Base-by-base conservation (phyloP, 106 monocot genomes). In the Dactylorhiza incarnata region DNA sequence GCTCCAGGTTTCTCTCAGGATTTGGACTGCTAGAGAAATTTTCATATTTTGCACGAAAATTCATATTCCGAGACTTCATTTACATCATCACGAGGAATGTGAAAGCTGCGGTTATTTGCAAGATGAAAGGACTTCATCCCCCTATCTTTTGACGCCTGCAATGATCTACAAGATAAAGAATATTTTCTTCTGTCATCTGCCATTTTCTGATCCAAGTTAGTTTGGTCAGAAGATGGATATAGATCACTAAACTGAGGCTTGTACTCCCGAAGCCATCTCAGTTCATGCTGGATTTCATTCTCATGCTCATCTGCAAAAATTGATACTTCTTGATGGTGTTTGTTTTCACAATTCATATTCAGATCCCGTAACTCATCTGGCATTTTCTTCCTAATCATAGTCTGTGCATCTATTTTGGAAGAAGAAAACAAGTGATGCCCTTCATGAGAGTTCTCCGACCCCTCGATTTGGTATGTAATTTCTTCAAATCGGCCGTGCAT, bases 401-500 rank as follows among this genome's bases (percentile, higher is more conserved):
- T 25, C 13, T 45, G 61, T 53, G 58, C 51, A n/a, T 82, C 75
- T 25, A 22, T 23, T 20, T 20, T 48, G 48, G 58, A 66, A 13
- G 55, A 49, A 14, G 49, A 29, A 19, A 48, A 49, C 58, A 56
- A 24, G 4, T 20, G 23, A 58, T 78, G 45, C 24, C 69, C 68
- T 58, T 80, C 81, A 75, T 75, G 69, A 9, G 58, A 68, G 29
- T 80, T 74, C 29, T 85, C 78, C 3, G 76, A 76, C 25, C 73
- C 86, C 48, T 87, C 85, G 9, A 74, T 48, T 63, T 82, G 78
- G 77, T 85, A 89, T 5, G 87, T 86, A 16, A 89, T 88, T 86
- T 95, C 89, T 54, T 84, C 91, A 45, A 95, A 95, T 20, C 92
- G 77, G 8, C 95, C 88, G 65, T 89, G 91, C 81, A 88, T 78